Percentiles rank a stretch among this genome's conserved stretches.
Conservation (phyloP, 306 rosid species). For the Cicer chorassanicum region DNA sequence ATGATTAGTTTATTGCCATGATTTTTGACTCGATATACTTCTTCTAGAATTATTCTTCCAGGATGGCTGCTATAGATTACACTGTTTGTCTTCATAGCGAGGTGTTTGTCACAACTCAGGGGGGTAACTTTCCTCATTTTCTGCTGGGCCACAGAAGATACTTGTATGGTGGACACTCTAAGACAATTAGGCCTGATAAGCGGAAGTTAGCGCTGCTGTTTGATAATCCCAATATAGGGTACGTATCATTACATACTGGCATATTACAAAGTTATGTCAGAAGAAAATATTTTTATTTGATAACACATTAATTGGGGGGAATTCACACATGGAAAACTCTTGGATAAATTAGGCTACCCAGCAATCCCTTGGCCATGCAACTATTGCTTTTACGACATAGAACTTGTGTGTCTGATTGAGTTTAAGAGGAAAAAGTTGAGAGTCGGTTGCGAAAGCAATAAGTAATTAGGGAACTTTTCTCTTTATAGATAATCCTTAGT, state of each 20-base stretch:
- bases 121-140: constrained; percentile 98
- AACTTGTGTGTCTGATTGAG: constrained; percentile 8
- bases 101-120: constrained; percentile 98
- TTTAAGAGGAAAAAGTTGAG: constrained; percentile 24
- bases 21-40: constrained; percentile 57
- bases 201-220: constrained; percentile 85
- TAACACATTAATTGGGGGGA: constrained; percentile 12
- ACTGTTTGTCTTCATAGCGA: constrained; percentile 98
- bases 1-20: constrained; percentile 30
- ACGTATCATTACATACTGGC: constrained; percentile 40
- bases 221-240: constrained; percentile 92
- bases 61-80: constrained; percentile 99
- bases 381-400: background rate
- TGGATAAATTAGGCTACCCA: constrained; percentile 12
- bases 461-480: constrained; percentile 20
- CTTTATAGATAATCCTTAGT: background rate
- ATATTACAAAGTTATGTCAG: background rate
- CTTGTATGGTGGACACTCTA: constrained; percentile 91
- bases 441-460: background rate
- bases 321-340: background rate
- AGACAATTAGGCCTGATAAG: constrained; percentile 96
- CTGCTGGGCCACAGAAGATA: constrained; percentile 94
- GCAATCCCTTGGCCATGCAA: constrained; percentile 35
- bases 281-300: constrained; percentile 20
- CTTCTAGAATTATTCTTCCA: constrained; percentile 87